Evolutionary conservation across 2,329 filamentous ascomycete genomes (phyloP).

Genomic region (Cercospora janseana): DNA sequence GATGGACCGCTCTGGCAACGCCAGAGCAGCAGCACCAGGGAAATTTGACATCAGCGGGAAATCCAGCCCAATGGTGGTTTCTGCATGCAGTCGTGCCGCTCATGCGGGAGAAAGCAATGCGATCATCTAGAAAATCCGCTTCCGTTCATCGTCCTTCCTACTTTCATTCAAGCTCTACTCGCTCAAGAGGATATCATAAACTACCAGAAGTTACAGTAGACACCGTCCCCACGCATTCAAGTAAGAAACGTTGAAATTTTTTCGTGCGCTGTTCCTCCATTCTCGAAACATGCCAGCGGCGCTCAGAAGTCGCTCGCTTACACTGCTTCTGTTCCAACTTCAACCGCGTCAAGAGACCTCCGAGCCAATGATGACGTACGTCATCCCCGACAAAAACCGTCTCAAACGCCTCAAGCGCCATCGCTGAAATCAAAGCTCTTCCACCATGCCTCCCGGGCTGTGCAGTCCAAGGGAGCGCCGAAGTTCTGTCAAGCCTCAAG

Average conservation of each 20-base stretch:
- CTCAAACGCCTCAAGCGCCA: constrained; percentile 3
- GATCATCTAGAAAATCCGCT: too few relatives aligned
- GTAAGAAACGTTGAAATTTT: neutral
- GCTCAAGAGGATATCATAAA: constrained; percentile 4
- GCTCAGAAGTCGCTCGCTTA: too few relatives aligned
- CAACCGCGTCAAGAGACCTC: neutral
- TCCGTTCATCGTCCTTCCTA: too few relatives aligned
- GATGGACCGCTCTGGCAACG: too few relatives aligned
- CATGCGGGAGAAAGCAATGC: too few relatives aligned
- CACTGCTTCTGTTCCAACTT: too few relatives aligned
- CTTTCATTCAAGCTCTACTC: neutral
- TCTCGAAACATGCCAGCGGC: neutral
- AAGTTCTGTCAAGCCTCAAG: neutral
- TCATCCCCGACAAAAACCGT: neutral
- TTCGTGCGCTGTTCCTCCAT: neutral
- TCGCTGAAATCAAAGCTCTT: neutral
- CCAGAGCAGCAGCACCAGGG: too few relatives aligned
- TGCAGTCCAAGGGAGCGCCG: too few relatives aligned
- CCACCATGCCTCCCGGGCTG: neutral
- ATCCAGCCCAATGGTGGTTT: too few relatives aligned
- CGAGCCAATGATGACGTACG: neutral
- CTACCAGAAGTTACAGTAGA: neutral
- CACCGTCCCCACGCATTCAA: neutral
- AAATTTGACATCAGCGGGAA: too few relatives aligned
- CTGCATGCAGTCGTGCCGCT: too few relatives aligned